A percentile compares a stretch with the other conserved stretches of the same genome.
These are phyloP conservation scores for Plantago elongata DNA, from an alignment of 257 asterid genomes.

Conservation along the genomic window DNA sequence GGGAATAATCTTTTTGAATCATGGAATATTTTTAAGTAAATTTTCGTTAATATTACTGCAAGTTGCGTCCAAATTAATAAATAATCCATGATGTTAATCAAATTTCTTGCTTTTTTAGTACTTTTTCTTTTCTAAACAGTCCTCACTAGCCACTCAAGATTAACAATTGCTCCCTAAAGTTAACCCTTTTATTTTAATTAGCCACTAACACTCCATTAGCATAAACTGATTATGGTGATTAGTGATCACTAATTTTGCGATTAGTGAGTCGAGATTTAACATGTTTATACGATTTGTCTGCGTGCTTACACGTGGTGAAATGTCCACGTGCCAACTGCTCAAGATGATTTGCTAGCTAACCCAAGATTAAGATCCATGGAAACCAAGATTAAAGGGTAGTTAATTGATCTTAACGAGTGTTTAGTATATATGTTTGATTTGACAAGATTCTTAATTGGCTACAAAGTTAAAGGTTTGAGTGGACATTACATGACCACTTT, in stretches of 20 bases:
- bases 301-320: conserved; percentile 30
- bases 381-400: not conserved
- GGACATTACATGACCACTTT: conserved; percentile 5
- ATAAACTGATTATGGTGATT: conserved; percentile 1
- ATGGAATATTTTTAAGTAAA: not conserved
- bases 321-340: conserved; percentile 38
- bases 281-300: conserved; percentile 1
- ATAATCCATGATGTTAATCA: not conserved
- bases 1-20: conserved; percentile 5
- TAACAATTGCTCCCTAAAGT: conserved; percentile 22
- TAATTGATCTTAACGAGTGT: not conserved
- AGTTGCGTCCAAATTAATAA: conserved; percentile 14
- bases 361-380: conserved; percentile 29
- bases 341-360: conserved; percentile 19
- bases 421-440: conserved; percentile 33
- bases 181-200: conserved; percentile 11
- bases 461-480: conserved; percentile 31
- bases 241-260: not conserved
- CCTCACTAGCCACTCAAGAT: conserved; percentile 25
- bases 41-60: conserved; percentile 15
- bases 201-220: conserved; percentile 9
- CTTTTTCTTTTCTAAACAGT: conserved; percentile 2
- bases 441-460: conserved; percentile 62
- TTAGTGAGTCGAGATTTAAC: not conserved
- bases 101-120: not conserved